Conservation (phyloP, 208 protist genomes). For the Trichomonas gallinae region DNA sequence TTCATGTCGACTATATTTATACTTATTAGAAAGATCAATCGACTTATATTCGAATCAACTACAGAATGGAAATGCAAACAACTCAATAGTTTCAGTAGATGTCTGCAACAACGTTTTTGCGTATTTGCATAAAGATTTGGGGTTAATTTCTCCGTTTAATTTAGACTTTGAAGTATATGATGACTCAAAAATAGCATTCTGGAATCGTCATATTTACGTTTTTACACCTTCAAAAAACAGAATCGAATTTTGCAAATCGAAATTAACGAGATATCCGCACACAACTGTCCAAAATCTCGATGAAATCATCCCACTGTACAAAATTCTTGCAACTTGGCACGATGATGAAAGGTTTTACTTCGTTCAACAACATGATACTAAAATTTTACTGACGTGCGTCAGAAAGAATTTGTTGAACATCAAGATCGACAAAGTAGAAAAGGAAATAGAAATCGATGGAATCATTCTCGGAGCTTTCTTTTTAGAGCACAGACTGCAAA, state of each 20-base stretch:
- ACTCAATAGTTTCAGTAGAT: neutral
- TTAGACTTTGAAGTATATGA: neutral
- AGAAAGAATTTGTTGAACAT: neutral
- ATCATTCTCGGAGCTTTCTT: neutral
- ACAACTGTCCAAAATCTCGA: neutral
- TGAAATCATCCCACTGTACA: neutral
- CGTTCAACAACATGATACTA: neutral
- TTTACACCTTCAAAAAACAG: neutral
- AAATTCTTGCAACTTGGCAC: neutral
- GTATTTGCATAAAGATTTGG: neutral
- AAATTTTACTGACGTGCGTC: neutral
- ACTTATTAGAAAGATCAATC: neutral
- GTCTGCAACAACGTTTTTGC: neutral
- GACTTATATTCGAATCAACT: neutral
- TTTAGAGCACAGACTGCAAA: neutral
- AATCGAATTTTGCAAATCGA: neutral
- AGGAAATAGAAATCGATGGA: neutral
- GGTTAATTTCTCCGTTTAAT: neutral
- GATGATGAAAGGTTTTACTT: neutral
- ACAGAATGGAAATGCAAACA: neutral
- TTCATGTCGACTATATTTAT: neutral
- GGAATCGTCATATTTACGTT: neutral
- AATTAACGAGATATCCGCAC: neutral
- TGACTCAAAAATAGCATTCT: neutral
- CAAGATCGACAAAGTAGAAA: neutral